A percentile compares a stretch with the other conserved stretches of the same genome.
Evolutionary conservation across 495 filamentous ascomycete genomes (phyloP).

Genomic region (Xylaria acuta): DNA sequence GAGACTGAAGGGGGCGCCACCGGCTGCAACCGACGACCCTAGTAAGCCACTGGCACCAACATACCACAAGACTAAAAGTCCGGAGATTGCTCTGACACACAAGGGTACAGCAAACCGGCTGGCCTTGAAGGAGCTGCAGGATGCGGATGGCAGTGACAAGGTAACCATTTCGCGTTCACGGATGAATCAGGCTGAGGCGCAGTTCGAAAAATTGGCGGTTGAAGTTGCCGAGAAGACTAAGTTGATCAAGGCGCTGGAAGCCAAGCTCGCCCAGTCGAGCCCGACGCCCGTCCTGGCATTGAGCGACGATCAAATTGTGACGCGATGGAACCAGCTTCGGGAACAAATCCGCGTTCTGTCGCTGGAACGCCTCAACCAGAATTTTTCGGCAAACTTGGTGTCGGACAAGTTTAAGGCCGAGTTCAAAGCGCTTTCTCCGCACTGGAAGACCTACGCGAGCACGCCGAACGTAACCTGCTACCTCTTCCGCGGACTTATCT

Average conservation of each 20-base stretch:
- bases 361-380: conserved; percentile 28
- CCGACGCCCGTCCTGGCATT: conserved; percentile 1
- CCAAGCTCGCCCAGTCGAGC: conserved; percentile 15
- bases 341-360: conserved; percentile 28
- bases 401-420: conserved; percentile 26
- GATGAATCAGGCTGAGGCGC: conserved; percentile 29
- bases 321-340: conserved; percentile 33
- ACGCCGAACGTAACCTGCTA: conserved; percentile 30
- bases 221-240: conserved; percentile 33
- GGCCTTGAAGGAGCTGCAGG: background rate
- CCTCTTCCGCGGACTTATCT: conserved; percentile 38
- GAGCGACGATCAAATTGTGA: conserved; percentile 28
- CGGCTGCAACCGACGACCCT: background rate
- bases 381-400: conserved; percentile 23
- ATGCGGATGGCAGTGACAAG: conserved; percentile 20
- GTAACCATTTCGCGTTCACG: conserved; percentile 30
- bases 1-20: conserved; percentile 22
- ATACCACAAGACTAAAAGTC: background rate
- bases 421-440: conserved; percentile 33
- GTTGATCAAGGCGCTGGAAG: conserved; percentile 28
- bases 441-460: conserved; percentile 35
- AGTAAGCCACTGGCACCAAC: background rate
- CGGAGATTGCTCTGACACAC: conserved; percentile 6
- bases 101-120: background rate
- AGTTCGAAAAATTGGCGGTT: conserved; percentile 19